Percentiles rank a stretch among this genome's conserved stretches.
phyloP scores from a whole-genome alignment of 1,284 basidiomycete species.

The Melampsora americana region DNA sequence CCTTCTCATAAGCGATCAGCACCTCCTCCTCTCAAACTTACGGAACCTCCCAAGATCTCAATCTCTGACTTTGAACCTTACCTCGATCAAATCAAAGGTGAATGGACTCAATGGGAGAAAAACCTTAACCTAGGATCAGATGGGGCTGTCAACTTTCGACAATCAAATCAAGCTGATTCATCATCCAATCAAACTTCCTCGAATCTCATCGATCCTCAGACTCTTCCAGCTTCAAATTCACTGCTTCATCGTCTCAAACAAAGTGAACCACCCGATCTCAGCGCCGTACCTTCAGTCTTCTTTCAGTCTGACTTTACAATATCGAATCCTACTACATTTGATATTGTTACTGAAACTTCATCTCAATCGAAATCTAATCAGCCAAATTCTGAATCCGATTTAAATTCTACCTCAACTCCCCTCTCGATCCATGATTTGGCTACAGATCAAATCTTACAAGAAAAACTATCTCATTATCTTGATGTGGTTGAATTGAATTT shows the following conservation, averaged over 20 bases:
- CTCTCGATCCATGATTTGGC: constrained; percentile 54
- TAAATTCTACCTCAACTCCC: constrained; percentile 38
- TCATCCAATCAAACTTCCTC: constrained; percentile 47
- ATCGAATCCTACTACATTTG: constrained; percentile 78
- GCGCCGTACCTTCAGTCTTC: constrained; percentile 74
- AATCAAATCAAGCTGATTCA: constrained; percentile 50
- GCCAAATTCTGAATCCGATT: constrained; percentile 49
- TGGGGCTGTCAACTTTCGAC: not conserved
- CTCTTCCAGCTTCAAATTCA: constrained; percentile 45
- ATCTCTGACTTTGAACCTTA: constrained; percentile 82
- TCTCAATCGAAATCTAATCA: constrained; percentile 45
- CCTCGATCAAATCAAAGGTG: constrained; percentile 67
- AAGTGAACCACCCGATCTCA: constrained; percentile 65
- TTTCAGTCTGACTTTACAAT: constrained; percentile 77
- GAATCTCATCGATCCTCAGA: constrained; percentile 27
- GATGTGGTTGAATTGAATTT: constrained; percentile 94
- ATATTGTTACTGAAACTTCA: constrained; percentile 68
- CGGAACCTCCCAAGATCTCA: constrained; percentile 71
- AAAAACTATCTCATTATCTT: constrained; percentile 84
- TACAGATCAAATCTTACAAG: constrained; percentile 69
- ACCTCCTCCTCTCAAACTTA: constrained; percentile 68
- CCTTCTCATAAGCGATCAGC: constrained; percentile 61
- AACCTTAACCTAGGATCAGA: constrained; percentile 20
- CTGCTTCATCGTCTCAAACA: constrained; percentile 34
- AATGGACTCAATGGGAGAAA: constrained; percentile 63